phyloP scores from a whole-genome alignment of 78 protist species.

The Dictyostelium citrinum region DNA sequence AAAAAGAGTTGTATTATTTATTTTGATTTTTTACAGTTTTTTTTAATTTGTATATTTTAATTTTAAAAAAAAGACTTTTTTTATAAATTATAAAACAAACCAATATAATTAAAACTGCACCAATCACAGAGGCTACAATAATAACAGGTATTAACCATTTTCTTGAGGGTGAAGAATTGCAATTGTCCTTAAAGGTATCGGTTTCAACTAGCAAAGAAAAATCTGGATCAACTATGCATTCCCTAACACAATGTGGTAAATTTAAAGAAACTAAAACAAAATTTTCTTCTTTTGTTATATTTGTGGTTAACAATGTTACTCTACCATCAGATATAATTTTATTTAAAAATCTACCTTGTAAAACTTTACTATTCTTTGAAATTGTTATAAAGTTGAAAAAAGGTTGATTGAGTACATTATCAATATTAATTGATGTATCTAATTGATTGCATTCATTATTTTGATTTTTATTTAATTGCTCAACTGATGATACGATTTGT shows the following conservation, averaged over 20 bases:
- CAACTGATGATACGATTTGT: neutral
- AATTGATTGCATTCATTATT: neutral
- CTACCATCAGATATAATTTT: neutral
- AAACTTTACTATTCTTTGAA: neutral
- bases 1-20: too few relatives aligned
- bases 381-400: neutral
- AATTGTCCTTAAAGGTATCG: too few relatives aligned
- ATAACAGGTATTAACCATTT: neutral
- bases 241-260: neutral
- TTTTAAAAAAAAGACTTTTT: too few relatives aligned
- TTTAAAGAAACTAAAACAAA: neutral
- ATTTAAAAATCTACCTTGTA: neutral
- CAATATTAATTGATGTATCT: neutral
- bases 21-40: too few relatives aligned
- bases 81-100: too few relatives aligned
- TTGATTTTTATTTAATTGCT: neutral
- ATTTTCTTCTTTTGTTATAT: neutral
- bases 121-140: neutral
- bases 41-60: too few relatives aligned
- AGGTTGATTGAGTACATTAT: neutral
- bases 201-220: neutral
- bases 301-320: neutral
- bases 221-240: slow-evolving; percentile 9
- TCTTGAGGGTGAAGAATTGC: neutral
- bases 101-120: neutral